Conservation (phyloP, 1,284 basidiomycete genomes). For the Microbotryum lychnidis-dioicae region DNA sequence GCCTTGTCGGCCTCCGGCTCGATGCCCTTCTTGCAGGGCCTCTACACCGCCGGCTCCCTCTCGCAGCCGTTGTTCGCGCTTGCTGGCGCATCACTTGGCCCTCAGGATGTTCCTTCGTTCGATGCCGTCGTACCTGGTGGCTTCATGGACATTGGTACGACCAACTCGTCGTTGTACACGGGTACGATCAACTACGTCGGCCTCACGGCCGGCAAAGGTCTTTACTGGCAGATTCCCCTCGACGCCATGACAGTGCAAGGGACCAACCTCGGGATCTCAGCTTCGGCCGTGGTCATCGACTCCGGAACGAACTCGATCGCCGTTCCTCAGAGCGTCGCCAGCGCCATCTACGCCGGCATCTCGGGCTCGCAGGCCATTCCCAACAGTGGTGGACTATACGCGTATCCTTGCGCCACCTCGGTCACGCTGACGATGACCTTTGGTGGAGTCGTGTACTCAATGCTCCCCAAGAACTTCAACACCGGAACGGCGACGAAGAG, state of each 20-base stretch:
- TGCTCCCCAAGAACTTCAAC: too few species aligned
- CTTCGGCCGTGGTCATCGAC: slow-evolving; percentile 43
- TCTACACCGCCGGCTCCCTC: slow-evolving; percentile 50
- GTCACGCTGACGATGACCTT: neutral
- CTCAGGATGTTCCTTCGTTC: neutral
- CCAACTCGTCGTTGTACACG: slow-evolving; percentile 60
- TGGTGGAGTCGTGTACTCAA: slow-evolving; percentile 1
- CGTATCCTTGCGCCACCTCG: slow-evolving; percentile 1
- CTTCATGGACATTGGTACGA: slow-evolving; percentile 64
- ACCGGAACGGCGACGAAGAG: too few species aligned
- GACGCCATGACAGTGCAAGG: slow-evolving; percentile 43
- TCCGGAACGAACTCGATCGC: slow-evolving; percentile 72
- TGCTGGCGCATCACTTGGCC: neutral
- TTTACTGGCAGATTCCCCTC: slow-evolving; percentile 57
- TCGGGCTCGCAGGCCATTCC: slow-evolving; percentile 34
- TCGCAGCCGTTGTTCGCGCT: slow-evolving; percentile 44
- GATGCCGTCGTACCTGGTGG: slow-evolving; percentile 43
- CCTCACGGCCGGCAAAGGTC: slow-evolving; percentile 37
- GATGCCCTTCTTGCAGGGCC: slow-evolving; percentile 50
- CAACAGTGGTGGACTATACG: neutral
- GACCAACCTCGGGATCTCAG: slow-evolving; percentile 38
- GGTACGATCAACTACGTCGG: slow-evolving; percentile 60
- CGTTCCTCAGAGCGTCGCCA: slow-evolving; percentile 63
- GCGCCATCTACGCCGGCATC: slow-evolving; percentile 61
- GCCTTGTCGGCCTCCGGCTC: slow-evolving; percentile 42